These are phyloP conservation scores for Diaporthe ilicicola DNA, from an alignment of 2,329 filamentous ascomycete species.

Conservation along the genomic window DNA sequence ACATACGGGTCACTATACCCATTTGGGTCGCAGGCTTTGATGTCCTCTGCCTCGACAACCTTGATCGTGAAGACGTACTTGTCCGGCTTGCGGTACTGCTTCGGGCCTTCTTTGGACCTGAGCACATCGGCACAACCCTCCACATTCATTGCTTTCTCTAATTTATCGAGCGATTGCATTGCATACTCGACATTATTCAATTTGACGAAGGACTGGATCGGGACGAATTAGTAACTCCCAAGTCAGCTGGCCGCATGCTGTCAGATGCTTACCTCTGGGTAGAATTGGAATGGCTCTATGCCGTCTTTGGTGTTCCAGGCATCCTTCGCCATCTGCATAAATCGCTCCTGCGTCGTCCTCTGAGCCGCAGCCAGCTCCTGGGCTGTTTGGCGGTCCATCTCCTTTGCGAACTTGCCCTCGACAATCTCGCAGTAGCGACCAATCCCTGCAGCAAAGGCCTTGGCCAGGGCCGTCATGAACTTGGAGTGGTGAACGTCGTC, in stretches of 20 bases:
- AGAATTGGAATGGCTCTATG: slow-evolving; percentile 96
- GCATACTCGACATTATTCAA: slow-evolving; percentile 98
- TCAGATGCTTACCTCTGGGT: slow-evolving; percentile 74
- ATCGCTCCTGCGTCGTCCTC: slow-evolving; percentile 89
- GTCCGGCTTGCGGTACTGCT: slow-evolving; percentile 71
- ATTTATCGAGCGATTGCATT: slow-evolving; percentile 87
- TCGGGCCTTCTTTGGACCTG: slow-evolving; percentile 74
- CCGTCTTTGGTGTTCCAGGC: slow-evolving; percentile 92
- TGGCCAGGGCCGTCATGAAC: slow-evolving; percentile 94
- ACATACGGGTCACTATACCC: slow-evolving; percentile 97
- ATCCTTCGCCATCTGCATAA: slow-evolving; percentile 92
- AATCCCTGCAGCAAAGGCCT: slow-evolving; percentile 83
- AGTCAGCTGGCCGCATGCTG: not conserved
- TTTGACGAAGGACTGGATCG: slow-evolving; percentile 85
- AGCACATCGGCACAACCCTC: slow-evolving; percentile 89
- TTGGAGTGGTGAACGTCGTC: slow-evolving; percentile 93
- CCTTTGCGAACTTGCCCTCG: slow-evolving; percentile 83
- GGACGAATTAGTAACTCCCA: not conserved
- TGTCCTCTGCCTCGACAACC: slow-evolving; percentile 95
- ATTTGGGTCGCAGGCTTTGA: slow-evolving; percentile 97
- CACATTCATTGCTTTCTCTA: slow-evolving; percentile 90
- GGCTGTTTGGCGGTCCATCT: slow-evolving; percentile 92
- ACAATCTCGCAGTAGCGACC: slow-evolving; percentile 91
- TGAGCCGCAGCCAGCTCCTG: slow-evolving; percentile 82
- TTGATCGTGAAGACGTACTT: slow-evolving; percentile 99